Evolutionary conservation across 2,329 filamentous ascomycete species (phyloP).

Genomic region (Hymenotorrendiella dingleyae): DNA sequence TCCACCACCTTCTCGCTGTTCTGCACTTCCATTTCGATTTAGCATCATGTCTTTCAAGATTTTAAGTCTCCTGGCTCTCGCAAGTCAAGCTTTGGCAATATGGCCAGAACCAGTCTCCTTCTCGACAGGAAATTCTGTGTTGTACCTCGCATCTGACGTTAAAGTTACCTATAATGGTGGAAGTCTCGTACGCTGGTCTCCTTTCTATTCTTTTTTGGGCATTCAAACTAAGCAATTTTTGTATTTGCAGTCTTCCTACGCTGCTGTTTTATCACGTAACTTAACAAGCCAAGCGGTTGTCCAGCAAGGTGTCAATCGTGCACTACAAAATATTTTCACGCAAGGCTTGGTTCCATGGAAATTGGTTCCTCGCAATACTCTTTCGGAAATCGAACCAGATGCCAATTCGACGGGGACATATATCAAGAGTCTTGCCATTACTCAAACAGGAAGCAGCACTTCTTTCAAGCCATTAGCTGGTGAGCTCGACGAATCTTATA

Average conservation of each 20-base stretch:
- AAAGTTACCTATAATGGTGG: slow-evolving; percentile 53
- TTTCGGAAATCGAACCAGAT: slow-evolving; percentile 58
- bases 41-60: slow-evolving; percentile 18
- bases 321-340: slow-evolving; percentile 58
- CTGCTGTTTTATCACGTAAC: not conserved
- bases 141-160: slow-evolving; percentile 49
- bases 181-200: slow-evolving; percentile 46
- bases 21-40: too few relatives aligned
- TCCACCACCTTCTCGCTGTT: too few relatives aligned
- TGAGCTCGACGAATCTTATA: slow-evolving; percentile 71
- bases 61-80: slow-evolving; percentile 16
- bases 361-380: slow-evolving; percentile 54
- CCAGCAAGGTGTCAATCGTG: slow-evolving; percentile 50
- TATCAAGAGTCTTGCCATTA: slow-evolving; percentile 56
- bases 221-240: slow-evolving; percentile 25
- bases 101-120: slow-evolving; percentile 52
- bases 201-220: slow-evolving; percentile 24
- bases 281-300: slow-evolving; percentile 46
- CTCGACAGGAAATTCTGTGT: slow-evolving; percentile 44
- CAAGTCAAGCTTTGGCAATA: slow-evolving; percentile 36
- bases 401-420: slow-evolving; percentile 37
- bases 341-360: slow-evolving; percentile 74
- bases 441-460: slow-evolving; percentile 45
- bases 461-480: slow-evolving; percentile 57
- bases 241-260: slow-evolving; percentile 16